phyloP scores from a whole-genome alignment of 2,329 filamentous ascomycete genomes.

The Coniochaeta hoffmannii region DNA sequence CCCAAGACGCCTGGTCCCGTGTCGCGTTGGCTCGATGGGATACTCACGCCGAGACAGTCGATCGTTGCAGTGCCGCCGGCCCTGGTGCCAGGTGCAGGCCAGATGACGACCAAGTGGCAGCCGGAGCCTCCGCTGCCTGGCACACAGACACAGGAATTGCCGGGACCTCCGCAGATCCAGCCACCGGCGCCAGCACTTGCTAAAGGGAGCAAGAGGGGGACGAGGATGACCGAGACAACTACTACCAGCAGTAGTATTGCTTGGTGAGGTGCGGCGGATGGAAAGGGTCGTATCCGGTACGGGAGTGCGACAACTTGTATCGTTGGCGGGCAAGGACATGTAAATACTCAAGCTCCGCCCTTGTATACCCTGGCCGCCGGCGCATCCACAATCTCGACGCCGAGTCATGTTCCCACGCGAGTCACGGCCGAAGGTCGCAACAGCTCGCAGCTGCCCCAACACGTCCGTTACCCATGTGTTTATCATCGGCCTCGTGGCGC shows the following conservation, averaged over 20 bases:
- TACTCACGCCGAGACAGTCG: conserved; percentile 1
- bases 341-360: too few relatives aligned
- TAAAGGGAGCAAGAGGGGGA: neutral
- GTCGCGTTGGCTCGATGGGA: neutral
- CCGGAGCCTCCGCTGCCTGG: neutral
- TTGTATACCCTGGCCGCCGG: too few relatives aligned
- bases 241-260: neutral
- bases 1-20: neutral
- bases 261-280: neutral
- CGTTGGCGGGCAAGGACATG: too few relatives aligned
- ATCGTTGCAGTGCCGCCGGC: neutral
- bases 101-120: neutral
- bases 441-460: neutral
- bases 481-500: neutral
- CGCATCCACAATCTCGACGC: too few relatives aligned
- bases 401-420: neutral
- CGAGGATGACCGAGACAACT: conserved; percentile 1
- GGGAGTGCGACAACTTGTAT: neutral
- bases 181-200: neutral
- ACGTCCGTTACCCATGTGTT: neutral
- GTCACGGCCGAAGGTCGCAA: neutral
- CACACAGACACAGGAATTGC: neutral
- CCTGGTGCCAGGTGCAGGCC: neutral
- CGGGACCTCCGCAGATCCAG: neutral
- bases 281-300: neutral